Percentiles rank a stretch among this genome's conserved stretches.
Conservation (phyloP, 805 yeast genomes). For the Suhomyces emberorum region DNA sequence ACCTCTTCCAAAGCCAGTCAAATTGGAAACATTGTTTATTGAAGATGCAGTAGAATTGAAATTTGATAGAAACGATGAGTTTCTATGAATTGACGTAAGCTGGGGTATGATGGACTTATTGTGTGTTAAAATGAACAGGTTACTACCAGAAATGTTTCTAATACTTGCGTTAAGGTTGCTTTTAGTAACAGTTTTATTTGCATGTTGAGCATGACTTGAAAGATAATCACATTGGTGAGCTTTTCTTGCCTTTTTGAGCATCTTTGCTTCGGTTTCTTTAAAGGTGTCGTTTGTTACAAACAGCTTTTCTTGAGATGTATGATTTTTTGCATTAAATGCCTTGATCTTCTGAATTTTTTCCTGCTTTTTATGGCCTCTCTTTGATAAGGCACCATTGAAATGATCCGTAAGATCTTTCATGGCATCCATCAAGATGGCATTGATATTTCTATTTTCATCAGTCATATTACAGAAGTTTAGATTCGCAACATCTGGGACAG, state of each 20-base stretch:
- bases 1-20: constrained; percentile 35
- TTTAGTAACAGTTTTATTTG: not conserved
- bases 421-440: constrained; percentile 21
- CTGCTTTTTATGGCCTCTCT: constrained; percentile 25
- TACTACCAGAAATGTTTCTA: not conserved
- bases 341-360: constrained; percentile 10
- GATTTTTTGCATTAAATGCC: constrained; percentile 5
- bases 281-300: constrained; percentile 9
- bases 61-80: constrained; percentile 9
- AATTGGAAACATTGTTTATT: constrained; percentile 24
- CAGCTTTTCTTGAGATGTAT: constrained; percentile 1
- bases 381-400: constrained; percentile 29
- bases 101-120: constrained; percentile 12
- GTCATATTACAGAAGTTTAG: constrained; percentile 36
- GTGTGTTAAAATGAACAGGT: not conserved
- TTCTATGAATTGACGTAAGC: constrained; percentile 7
- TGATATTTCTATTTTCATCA: constrained; percentile 19
- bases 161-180: not conserved
- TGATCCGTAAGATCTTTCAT: constrained; percentile 17
- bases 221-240: constrained; percentile 31
- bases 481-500: constrained; percentile 15
- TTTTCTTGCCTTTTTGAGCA: constrained; percentile 27
- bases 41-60: constrained; percentile 20
- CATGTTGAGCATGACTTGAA: constrained; percentile 20
- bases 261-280: constrained; percentile 20